These are phyloP conservation scores for Solanum infundibuliforme DNA, from an alignment of 257 asterid species.

Conservation along the genomic window DNA sequence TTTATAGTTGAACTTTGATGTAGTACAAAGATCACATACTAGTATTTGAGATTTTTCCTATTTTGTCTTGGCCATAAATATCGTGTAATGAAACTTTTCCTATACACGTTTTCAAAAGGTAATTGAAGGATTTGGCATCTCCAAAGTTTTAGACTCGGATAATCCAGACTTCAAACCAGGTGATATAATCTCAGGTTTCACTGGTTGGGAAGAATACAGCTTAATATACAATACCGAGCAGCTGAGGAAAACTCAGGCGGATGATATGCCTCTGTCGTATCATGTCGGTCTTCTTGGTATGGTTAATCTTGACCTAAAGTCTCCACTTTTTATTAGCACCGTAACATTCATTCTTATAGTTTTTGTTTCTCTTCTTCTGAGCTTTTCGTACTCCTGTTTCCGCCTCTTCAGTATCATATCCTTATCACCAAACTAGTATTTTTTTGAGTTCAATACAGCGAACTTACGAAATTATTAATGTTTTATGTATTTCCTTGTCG, in stretches of 20 bases:
- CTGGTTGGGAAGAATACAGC: constrained; percentile 95
- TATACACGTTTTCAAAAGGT: constrained; percentile 23
- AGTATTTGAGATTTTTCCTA: not conserved
- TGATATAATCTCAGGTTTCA: constrained; percentile 65
- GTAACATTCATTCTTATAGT: not conserved
- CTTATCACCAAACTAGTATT: not conserved
- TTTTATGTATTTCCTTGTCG: not conserved
- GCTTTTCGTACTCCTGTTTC: not conserved
- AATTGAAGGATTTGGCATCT: constrained; percentile 79
- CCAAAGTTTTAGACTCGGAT: constrained; percentile 63
- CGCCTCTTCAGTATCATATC: not conserved
- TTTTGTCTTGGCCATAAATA: not conserved
- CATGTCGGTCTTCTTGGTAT: constrained; percentile 75
- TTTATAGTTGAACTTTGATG: not conserved
- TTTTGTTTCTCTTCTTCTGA: not conserved
- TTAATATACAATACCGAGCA: constrained; percentile 41
- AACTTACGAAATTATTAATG: not conserved
- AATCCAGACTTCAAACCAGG: constrained; percentile 59
- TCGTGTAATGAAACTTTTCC: not conserved
- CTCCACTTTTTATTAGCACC: not conserved
- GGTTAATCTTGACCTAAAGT: not conserved
- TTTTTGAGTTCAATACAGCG: not conserved
- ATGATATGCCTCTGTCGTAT: constrained; percentile 62
- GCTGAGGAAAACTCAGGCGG: constrained; percentile 46
- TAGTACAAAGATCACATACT: not conserved